phyloP scores from a whole-genome alignment of 1,284 basidiomycete species.

The Laetiporus sulphureus region DNA sequence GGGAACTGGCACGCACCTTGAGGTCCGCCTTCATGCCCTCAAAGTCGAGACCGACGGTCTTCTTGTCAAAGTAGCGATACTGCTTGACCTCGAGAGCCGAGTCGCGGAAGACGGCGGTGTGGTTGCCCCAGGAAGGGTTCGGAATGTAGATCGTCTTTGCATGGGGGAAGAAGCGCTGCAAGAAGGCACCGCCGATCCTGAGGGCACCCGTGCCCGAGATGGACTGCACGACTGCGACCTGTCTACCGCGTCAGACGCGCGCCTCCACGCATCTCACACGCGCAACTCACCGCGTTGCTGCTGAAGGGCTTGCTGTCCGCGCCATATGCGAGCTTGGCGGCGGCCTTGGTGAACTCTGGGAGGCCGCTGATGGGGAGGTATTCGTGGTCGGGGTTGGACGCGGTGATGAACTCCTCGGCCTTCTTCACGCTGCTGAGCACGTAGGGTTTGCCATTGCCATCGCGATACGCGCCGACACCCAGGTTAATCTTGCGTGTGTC shows the following conservation, averaged over 20 bases:
- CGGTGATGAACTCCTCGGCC: conserved; percentile 78
- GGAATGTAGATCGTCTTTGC: conserved; percentile 92
- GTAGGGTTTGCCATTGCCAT: conserved; percentile 93
- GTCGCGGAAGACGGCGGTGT: conserved; percentile 83
- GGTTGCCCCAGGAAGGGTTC: conserved; percentile 96
- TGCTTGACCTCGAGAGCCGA: conserved; percentile 90
- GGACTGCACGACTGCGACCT: conserved; percentile 92
- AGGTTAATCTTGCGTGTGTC: conserved; percentile 94
- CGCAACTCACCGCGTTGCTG: conserved; percentile 74
- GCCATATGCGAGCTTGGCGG: conserved; percentile 91
- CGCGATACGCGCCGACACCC: conserved; percentile 93
- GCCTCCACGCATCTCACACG: conserved; percentile 25
- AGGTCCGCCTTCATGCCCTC: conserved; percentile 87
- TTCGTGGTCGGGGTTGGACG: conserved; percentile 86
- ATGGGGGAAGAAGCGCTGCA: conserved; percentile 86
- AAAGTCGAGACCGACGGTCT: conserved; percentile 92
- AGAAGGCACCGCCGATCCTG: conserved; percentile 92
- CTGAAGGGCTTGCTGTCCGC: conserved; percentile 71
- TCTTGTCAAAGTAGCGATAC: conserved; percentile 94
- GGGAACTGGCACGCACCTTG: conserved; percentile 46
- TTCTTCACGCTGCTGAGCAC: conserved; percentile 88
- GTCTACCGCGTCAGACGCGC: no score
- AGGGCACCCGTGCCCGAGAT: conserved; percentile 99
- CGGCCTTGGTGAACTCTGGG: conserved; percentile 82
- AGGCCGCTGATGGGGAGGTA: conserved; percentile 97